Percentiles rank a stretch among this genome's conserved stretches.
Evolutionary conservation across 2,329 filamentous ascomycete genomes (phyloP).

Genomic region (Fonsecaea nubica): DNA sequence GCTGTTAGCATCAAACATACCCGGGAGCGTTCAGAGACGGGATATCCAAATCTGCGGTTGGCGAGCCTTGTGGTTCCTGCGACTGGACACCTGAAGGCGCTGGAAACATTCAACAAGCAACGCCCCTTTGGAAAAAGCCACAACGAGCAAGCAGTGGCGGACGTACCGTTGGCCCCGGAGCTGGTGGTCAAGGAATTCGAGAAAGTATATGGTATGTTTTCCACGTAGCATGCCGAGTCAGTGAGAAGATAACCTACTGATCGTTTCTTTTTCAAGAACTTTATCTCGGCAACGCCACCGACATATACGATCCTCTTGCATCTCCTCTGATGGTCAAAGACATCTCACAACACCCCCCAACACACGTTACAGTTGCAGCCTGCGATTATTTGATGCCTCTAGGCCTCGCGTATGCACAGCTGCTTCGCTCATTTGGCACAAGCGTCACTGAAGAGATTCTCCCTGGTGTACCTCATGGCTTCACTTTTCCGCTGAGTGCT

Average conservation of each 20-base stretch:
- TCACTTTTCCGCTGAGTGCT: constrained; percentile 23
- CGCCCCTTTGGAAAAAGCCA: constrained; percentile 8
- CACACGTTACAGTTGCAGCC: constrained; percentile 22
- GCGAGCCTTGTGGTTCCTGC: constrained; percentile 61
- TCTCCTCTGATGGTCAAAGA: constrained; percentile 18
- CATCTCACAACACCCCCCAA: constrained; percentile 12
- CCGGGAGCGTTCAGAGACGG: neutral
- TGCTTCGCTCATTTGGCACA: constrained; percentile 20
- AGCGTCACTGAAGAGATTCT: constrained; percentile 19
- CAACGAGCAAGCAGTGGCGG: constrained; percentile 11
- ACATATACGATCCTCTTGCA: constrained; percentile 13
- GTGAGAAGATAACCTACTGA: neutral
- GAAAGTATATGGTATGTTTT: constrained; percentile 17
- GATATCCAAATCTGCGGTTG: constrained; percentile 43
- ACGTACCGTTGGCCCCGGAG: constrained; percentile 12
- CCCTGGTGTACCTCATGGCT: constrained; percentile 28
- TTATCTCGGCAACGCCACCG: constrained; percentile 12
- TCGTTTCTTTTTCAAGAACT: neutral
- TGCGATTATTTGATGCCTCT: constrained; percentile 20
- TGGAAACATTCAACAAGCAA: constrained; percentile 10
- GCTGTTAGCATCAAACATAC: constrained; percentile 59
- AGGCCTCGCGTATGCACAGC: constrained; percentile 22
- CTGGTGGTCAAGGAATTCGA: constrained; percentile 18
- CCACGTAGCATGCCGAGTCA: neutral
- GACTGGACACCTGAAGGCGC: constrained; percentile 45